These are phyloP conservation scores for Phytomonas sp. DNA, from an alignment of 208 protist genomes.

Conservation along the genomic window DNA sequence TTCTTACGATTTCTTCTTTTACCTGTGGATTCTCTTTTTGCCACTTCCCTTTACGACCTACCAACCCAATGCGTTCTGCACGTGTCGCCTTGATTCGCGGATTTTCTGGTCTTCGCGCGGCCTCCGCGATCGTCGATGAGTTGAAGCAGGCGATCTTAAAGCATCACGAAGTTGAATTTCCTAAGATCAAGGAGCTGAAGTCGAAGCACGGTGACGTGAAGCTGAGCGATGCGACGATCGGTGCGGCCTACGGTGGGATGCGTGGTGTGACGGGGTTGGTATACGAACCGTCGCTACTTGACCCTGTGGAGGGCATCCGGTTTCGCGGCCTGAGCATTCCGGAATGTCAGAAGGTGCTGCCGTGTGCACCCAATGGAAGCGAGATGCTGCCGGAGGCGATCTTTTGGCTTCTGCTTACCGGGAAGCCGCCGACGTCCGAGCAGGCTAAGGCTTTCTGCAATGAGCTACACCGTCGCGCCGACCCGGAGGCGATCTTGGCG, in stretches of 20 bases:
- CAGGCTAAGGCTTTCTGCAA: slow-evolving; percentile 56
- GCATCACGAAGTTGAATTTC: slow-evolving; percentile 27
- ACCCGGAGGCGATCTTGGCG: slow-evolving; percentile 37
- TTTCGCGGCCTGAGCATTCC: slow-evolving; percentile 95
- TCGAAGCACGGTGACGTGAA: slow-evolving; percentile 69
- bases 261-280: slow-evolving; percentile 92
- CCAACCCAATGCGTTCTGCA: slow-evolving; percentile 26
- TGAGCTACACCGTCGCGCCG: slow-evolving; percentile 84
- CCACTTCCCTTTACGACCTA: neutral
- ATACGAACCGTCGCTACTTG: slow-evolving; percentile 95
- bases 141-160: slow-evolving; percentile 38
- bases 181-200: slow-evolving; percentile 81
- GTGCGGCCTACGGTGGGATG: slow-evolving; percentile 92
- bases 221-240: slow-evolving; percentile 87
- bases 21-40: slow-evolving; percentile 5
- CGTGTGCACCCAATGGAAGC: slow-evolving; percentile 75
- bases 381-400: slow-evolving; percentile 95
- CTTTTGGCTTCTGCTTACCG: slow-evolving; percentile 96
- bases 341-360: slow-evolving; percentile 88
- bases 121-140: slow-evolving; percentile 32
- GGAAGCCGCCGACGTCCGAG: slow-evolving; percentile 89
- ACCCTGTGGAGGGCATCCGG: slow-evolving; percentile 94
- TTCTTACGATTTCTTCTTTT: slow-evolving; percentile 13
- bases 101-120: slow-evolving; percentile 16
- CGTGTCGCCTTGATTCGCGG: slow-evolving; percentile 17